Conservation (phyloP, 257 asterid genomes). For the Verbena officinalis region DNA sequence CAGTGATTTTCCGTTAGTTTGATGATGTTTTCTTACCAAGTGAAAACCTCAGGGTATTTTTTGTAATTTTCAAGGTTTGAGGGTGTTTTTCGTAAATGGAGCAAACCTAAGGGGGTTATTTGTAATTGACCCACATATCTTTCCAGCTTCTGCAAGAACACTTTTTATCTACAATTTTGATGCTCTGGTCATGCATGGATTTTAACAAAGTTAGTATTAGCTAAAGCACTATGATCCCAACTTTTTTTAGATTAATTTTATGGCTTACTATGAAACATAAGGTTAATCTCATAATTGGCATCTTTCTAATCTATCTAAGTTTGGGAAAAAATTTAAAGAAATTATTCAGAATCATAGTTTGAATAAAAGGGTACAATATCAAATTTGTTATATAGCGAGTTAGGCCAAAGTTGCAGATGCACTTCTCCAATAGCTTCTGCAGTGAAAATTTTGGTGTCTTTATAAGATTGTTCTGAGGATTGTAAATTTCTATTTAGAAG, state of each 20-base stretch:
- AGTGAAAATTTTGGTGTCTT: background rate
- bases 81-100: too few species aligned
- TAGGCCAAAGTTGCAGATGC: conserved; percentile 14
- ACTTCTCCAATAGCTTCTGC: conserved; percentile 9
- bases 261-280: conserved; percentile 2
- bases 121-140: too few species aligned
- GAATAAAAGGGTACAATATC: conserved; percentile 3
- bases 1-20: too few species aligned
- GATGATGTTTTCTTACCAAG: too few species aligned
- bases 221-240: conserved; percentile 7
- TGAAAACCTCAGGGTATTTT: too few species aligned
- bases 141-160: conserved; percentile 15
- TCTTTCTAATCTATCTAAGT: background rate
- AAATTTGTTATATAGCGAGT: background rate
- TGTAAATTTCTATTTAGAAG: background rate
- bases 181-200: too few species aligned
- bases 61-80: too few species aligned
- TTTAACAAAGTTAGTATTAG: background rate
- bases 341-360: background rate
- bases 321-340: background rate
- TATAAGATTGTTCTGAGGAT: background rate
- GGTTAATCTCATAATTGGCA: background rate
- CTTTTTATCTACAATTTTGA: too few species aligned
- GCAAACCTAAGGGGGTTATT: too few species aligned
- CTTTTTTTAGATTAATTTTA: background rate